phyloP scores from a whole-genome alignment of 2,329 filamentous ascomycete species.

The Podosphaera fusca region DNA sequence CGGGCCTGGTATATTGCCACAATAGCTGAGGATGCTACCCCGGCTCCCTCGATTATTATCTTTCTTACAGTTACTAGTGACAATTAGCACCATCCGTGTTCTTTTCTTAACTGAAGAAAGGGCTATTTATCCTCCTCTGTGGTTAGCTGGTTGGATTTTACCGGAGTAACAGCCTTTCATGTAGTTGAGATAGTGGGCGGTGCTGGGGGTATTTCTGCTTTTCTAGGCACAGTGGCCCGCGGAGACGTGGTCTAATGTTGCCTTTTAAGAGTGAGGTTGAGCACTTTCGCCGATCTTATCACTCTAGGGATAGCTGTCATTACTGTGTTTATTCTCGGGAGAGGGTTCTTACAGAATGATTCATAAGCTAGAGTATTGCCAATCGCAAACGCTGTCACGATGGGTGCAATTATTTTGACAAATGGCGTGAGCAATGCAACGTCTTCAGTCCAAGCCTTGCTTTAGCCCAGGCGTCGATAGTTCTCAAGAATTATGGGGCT shows the following conservation, averaged over 20 bases:
- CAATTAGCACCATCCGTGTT: neutral
- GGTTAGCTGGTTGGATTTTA: neutral
- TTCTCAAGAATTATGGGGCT: neutral
- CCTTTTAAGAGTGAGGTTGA: neutral
- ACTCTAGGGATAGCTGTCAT: neutral
- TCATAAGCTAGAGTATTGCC: neutral
- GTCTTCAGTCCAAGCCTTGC: neutral
- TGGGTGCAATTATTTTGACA: neutral
- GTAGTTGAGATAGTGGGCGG: neutral
- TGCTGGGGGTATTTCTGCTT: neutral
- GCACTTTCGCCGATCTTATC: neutral
- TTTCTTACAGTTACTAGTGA: neutral
- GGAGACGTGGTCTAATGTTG: neutral
- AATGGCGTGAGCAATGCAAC: neutral
- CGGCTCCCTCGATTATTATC: neutral
- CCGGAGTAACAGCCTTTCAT: neutral
- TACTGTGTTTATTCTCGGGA: neutral
- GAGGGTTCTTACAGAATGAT: neutral
- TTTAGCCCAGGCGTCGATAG: neutral
- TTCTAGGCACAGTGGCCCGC: neutral
- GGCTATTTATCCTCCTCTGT: neutral
- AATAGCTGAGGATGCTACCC: neutral
- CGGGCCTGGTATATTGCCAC: neutral
- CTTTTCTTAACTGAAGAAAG: neutral
- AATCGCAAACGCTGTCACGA: neutral